phyloP scores from a whole-genome alignment of 2,329 filamentous ascomycete species.

The Trichothecium sympodiale region DNA sequence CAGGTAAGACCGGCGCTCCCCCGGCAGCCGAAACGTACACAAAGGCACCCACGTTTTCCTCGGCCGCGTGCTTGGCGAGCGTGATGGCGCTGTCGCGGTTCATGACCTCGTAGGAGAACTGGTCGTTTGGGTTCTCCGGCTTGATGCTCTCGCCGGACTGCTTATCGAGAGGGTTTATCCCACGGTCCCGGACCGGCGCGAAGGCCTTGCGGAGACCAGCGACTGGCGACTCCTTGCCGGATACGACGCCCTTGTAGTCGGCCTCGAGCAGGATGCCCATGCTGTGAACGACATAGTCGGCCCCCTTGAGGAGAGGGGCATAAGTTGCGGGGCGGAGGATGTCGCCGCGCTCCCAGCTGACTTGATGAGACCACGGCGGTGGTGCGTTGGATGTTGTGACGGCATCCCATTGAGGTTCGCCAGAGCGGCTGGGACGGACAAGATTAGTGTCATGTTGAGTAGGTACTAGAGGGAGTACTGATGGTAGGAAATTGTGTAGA shows the following conservation, averaged over 20 bases:
- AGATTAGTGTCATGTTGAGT: constrained; percentile 7
- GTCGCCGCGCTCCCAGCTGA: constrained; percentile 82
- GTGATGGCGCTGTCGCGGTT: constrained; percentile 83
- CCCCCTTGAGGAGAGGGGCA: constrained; percentile 59
- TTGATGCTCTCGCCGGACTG: constrained; percentile 48
- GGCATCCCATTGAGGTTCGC: constrained; percentile 73
- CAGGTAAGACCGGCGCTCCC: constrained; percentile 74
- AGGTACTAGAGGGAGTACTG: background rate
- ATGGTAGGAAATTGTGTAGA: background rate
- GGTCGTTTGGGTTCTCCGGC: constrained; percentile 55
- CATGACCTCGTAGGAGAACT: constrained; percentile 94
- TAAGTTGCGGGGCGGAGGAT: constrained; percentile 78
- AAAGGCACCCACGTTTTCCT: constrained; percentile 57
- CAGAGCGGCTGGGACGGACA: constrained; percentile 59
- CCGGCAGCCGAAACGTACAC: constrained; percentile 82
- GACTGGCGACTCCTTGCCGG: constrained; percentile 73
- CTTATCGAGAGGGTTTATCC: constrained; percentile 59
- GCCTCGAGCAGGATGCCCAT: constrained; percentile 96
- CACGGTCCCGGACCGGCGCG: constrained; percentile 50
- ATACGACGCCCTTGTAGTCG: constrained; percentile 90
- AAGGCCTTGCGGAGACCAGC: constrained; percentile 71
- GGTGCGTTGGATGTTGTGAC: constrained; percentile 60
- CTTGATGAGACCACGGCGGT: constrained; percentile 70
- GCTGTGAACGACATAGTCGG: constrained; percentile 81
- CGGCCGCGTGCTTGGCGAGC: constrained; percentile 65